Evolutionary conservation across 768 basidiomycete species (phyloP).

Genomic region (Gymnopilus junonius): DNA sequence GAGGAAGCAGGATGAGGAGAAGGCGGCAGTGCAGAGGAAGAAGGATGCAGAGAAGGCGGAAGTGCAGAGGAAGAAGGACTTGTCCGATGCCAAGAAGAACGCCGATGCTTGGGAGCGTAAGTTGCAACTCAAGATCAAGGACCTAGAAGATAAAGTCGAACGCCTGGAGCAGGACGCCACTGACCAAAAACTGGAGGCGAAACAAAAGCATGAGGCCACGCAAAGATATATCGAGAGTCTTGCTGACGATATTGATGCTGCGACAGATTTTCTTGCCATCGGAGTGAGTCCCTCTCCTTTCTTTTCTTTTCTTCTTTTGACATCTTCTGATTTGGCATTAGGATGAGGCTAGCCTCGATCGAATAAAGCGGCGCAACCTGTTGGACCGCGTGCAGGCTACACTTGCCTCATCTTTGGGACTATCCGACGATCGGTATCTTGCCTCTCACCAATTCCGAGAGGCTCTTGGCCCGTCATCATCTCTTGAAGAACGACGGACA

Average conservation of each 20-base stretch:
- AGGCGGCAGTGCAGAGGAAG: not conserved
- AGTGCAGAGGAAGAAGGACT: not conserved
- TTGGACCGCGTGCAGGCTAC: not conserved
- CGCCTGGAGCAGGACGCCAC: not conserved
- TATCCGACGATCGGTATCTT: not conserved
- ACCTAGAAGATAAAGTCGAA: not conserved
- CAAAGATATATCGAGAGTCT: not conserved
- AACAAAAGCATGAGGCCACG: not conserved
- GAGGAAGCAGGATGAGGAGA: not conserved
- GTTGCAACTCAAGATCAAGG: not conserved
- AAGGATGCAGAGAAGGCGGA: not conserved
- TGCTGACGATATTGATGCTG: not conserved
- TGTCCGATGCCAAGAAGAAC: not conserved
- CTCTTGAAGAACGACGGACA: not conserved
- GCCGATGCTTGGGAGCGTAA: no score
- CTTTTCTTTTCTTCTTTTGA: not conserved
- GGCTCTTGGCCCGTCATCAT: not conserved
- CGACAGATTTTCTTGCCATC: not conserved
- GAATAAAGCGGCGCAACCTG: not conserved
- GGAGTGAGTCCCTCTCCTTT: not conserved
- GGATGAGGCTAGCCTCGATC: not conserved
- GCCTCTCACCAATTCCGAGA: not conserved
- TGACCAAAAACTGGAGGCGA: not conserved
- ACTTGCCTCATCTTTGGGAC: not conserved
- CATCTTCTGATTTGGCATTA: not conserved